Conservation (phyloP, 768 basidiomycete species). For the Auricularia sp. region DNA sequence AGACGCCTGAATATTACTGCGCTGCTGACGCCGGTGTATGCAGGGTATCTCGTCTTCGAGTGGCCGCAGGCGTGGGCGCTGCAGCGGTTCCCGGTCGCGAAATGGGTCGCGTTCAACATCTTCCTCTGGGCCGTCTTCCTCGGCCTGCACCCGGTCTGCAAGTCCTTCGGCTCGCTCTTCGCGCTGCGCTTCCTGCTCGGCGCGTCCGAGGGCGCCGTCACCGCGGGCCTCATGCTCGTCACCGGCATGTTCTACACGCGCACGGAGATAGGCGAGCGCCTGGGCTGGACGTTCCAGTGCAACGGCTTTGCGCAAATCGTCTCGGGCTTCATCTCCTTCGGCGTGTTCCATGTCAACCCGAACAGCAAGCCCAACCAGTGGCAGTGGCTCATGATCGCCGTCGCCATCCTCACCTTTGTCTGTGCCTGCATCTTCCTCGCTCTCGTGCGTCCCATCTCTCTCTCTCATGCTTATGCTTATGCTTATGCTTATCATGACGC, state of each 20-base stretch:
- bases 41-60: conserved; percentile 12
- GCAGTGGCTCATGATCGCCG: conserved; percentile 20
- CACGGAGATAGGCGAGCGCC: conserved; percentile 14
- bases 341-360: conserved; percentile 8
- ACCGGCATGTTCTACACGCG: conserved; percentile 16
- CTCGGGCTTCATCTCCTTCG: conserved; percentile 15
- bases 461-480: too few relatives aligned
- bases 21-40: not conserved
- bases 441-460: not conserved
- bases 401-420: conserved; percentile 12
- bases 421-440: conserved; percentile 12
- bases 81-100: conserved; percentile 16
- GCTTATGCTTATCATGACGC: too few relatives aligned
- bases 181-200: conserved; percentile 15
- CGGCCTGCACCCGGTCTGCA: conserved; percentile 15
- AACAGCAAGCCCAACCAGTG: conserved; percentile 9
- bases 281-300: conserved; percentile 18
- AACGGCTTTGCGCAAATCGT: conserved; percentile 14
- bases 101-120: conserved; percentile 15
- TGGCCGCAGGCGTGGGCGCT: conserved; percentile 12
- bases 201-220: conserved; percentile 14
- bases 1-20: not conserved
- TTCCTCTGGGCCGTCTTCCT: conserved; percentile 15
- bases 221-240: conserved; percentile 16
- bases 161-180: conserved; percentile 17